These are phyloP conservation scores for Pseudopyrenochaeta lycopersici DNA, from an alignment of 2,329 filamentous ascomycete genomes.

Conservation along the genomic window DNA sequence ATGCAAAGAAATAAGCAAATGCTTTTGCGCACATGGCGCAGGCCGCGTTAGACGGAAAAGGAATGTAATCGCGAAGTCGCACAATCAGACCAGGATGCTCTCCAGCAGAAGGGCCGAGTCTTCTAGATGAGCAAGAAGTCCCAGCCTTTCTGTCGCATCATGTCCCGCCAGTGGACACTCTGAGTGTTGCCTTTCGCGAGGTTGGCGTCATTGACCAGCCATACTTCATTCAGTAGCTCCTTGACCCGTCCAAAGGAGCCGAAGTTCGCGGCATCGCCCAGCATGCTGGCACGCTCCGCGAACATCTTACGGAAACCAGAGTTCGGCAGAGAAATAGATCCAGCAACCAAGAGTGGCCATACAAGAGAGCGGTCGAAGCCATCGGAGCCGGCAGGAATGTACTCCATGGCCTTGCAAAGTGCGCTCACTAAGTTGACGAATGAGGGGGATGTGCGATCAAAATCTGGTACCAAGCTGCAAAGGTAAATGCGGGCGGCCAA, in stretches of 20 bases:
- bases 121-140: constrained; percentile 86
- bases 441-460: constrained; percentile 76
- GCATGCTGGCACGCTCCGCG: constrained; percentile 73
- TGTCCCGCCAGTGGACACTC: constrained; percentile 91
- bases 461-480: constrained; percentile 92
- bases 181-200: constrained; percentile 60
- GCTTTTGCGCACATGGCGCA: constrained; percentile 27
- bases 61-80: constrained; percentile 29
- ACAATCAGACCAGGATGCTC: constrained; percentile 48
- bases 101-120: constrained; percentile 40
- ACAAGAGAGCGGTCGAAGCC: constrained; percentile 91
- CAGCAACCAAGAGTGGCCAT: constrained; percentile 92
- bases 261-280: constrained; percentile 79
- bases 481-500: constrained; percentile 93
- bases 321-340: constrained; percentile 75
- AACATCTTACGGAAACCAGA: constrained; percentile 83
- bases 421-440: constrained; percentile 81
- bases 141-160: constrained; percentile 91
- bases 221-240: constrained; percentile 81
- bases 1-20: constrained; percentile 45
- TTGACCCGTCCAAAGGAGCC: constrained; percentile 88
- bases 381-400: constrained; percentile 79
- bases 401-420: constrained; percentile 78
- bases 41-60: constrained; percentile 23
- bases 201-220: constrained; percentile 76